Conservation (phyloP, 2,329 filamentous ascomycete species). For the Curvularia eragrostidis region DNA sequence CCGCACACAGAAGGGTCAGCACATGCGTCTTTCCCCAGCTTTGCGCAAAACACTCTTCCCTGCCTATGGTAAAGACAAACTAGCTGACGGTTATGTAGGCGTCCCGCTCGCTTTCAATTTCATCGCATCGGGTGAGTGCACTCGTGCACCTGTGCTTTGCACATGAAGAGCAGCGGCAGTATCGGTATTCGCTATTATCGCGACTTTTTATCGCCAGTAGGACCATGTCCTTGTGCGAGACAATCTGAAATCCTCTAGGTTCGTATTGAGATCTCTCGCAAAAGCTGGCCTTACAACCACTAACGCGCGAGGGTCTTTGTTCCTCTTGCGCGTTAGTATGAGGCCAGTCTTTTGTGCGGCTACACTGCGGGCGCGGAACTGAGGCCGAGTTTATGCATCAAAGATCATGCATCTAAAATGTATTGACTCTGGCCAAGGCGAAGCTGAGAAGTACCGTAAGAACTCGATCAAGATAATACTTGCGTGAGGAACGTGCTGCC, state of each 20-base stretch:
- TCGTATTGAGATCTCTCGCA: conserved; percentile 52
- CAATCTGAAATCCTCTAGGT: conserved; percentile 39
- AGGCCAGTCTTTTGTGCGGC: conserved; percentile 52
- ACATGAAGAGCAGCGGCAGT: conserved; percentile 66
- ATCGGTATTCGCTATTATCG: conserved; percentile 53
- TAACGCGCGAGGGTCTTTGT: not conserved
- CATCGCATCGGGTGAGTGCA: conserved; percentile 87
- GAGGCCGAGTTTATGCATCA: conserved; percentile 15
- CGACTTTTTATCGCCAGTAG: conserved; percentile 6
- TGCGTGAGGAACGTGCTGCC: conserved; percentile 98
- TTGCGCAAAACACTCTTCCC: conserved; percentile 5
- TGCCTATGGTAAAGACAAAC: not conserved
- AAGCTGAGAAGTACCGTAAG: conserved; percentile 96
- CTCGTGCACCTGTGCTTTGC: conserved; percentile 43
- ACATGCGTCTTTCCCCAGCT: conserved; percentile 15
- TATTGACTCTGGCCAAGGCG: conserved; percentile 49
- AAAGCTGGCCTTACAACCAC: conserved; percentile 26
- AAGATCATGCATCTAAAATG: conserved; percentile 9
- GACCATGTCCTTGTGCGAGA: conserved; percentile 20
- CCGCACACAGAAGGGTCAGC: conserved; percentile 79
- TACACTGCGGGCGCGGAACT: conserved; percentile 87
- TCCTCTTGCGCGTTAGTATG: conserved; percentile 9
- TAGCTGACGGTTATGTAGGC: conserved; percentile 59
- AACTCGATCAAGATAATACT: conserved; percentile 99
- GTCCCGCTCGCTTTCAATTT: conserved; percentile 85